Evolutionary conservation across 2,329 filamentous ascomycete species (phyloP), one percentile per base, ranked within the genome.

Genomic region (Aspergillus proliferans): DNA sequence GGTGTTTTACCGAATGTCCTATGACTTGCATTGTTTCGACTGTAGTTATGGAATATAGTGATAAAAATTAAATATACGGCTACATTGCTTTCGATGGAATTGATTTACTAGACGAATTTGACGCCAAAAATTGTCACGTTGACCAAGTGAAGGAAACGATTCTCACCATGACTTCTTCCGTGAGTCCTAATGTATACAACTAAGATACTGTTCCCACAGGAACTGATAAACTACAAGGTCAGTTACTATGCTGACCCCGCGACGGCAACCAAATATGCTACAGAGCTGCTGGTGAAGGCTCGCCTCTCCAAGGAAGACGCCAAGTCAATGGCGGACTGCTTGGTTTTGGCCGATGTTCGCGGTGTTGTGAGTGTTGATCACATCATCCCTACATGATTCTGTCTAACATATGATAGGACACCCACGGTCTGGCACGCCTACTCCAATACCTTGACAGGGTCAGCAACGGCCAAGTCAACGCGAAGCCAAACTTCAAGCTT

Each of bases 261-360:
- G 18, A 12, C 9, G 19, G 19, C 39, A 41, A 22, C 19, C 39
- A 22, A 41, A 21, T 41, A 18, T 22, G 39, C 39, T 19, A 12
- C 39, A 19, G 21, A 41, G 18, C 39, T 41, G 39, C 19, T 41
- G 18, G 39, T 41, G 12, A 38, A 46, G 22, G 30, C 45, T 12
- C 34, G 45, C 6, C 45, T 46, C 18, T 22, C 30, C 45, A 21
- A 46, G 24, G 22, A 38, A 9, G 45, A 40, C 12, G 45, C 33
- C 34, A 46, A 39, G 34, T 26, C 34, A 12, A 46, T 46, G 45
- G 45, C 45, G 14, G 45, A 46, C 18, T 46, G 45, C 15, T 18
- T 46, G 6, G 45, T 46, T 24, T 21, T 40, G 5, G 45, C 45
- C 21, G 45, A 46, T 39, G 45, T 46, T 15, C 45, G 45, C 4